phyloP scores from a whole-genome alignment of 352 stramenopile species.

The Phytophthora melonis region DNA sequence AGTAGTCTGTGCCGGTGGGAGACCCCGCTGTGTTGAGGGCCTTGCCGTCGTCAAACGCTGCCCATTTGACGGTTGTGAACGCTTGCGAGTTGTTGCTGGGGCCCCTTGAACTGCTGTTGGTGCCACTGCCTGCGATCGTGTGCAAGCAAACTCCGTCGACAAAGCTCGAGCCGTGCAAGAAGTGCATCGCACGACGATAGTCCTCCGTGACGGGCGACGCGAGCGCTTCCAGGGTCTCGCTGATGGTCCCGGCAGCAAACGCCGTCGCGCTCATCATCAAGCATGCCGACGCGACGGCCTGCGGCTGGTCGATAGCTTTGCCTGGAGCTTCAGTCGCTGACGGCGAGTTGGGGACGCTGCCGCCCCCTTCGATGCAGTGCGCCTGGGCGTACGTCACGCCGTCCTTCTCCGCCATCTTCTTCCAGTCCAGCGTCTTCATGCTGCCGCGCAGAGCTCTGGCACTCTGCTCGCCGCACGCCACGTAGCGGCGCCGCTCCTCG shows the following conservation, averaged over 20 bases:
- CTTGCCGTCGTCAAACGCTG: constrained; percentile 67
- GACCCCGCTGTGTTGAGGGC: constrained; percentile 38
- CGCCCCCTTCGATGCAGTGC: constrained; percentile 59
- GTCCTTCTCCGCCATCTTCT: constrained; percentile 60
- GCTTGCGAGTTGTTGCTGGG: constrained; percentile 40
- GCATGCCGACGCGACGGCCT: constrained; percentile 44
- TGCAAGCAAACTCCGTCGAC: constrained; percentile 71
- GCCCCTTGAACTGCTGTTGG: constrained; percentile 2
- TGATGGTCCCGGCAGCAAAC: constrained; percentile 62
- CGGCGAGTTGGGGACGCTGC: constrained; percentile 2
- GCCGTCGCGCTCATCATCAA: constrained; percentile 72
- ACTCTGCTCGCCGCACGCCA: constrained; percentile 49
- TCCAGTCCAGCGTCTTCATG: constrained; percentile 67
- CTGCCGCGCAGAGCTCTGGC: constrained; percentile 51
- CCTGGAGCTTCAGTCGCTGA: constrained; percentile 9
- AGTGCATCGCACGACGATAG: constrained; percentile 73
- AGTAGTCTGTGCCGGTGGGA: constrained; percentile 70
- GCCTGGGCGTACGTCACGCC: constrained; percentile 72
- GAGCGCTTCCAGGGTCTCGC: constrained; percentile 72
- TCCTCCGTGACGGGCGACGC: constrained; percentile 72
- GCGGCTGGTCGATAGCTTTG: constrained; percentile 11
- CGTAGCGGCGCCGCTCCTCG: constrained; percentile 60
- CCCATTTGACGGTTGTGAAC: constrained; percentile 83
- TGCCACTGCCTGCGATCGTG: constrained; percentile 42
- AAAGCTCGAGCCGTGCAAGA: constrained; percentile 66